Conservation (phyloP, 164 flowering plant genomes). For the Taxillus chinensis region DNA sequence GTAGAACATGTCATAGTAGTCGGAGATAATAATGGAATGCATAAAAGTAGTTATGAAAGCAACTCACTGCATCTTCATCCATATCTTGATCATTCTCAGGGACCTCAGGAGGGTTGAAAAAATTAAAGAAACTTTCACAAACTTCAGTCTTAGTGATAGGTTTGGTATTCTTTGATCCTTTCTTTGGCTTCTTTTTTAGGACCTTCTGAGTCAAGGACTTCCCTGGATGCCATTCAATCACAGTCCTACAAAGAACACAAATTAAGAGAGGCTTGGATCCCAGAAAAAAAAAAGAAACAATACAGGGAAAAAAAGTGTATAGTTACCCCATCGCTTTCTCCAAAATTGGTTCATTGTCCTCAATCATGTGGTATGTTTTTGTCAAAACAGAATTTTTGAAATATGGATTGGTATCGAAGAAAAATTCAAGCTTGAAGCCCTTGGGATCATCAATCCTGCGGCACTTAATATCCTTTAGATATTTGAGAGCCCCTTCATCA, state of each 20-base stretch:
- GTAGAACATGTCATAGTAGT: too few species aligned
- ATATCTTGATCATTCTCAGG: slow-evolving; percentile 27
- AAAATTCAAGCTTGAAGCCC: slow-evolving; percentile 48
- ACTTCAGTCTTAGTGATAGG: slow-evolving; percentile 34
- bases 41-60: not conserved
- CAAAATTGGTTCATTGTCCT: slow-evolving; percentile 36
- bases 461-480: slow-evolving; percentile 37
- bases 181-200: slow-evolving; percentile 33
- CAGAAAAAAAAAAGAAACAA: too few species aligned
- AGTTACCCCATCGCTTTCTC: slow-evolving; percentile 41
- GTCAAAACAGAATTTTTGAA: slow-evolving; percentile 33
- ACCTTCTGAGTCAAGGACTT: slow-evolving; percentile 30
- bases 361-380: slow-evolving; percentile 41
- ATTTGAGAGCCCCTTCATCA: slow-evolving; percentile 34
- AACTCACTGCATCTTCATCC: slow-evolving; percentile 28
- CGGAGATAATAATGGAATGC: not conserved
- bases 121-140: slow-evolving; percentile 41
- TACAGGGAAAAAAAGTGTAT: not conserved
- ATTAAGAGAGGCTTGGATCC: too few species aligned
- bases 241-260: slow-evolving; percentile 17
- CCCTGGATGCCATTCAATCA: slow-evolving; percentile 38
- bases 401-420: slow-evolving; percentile 34
- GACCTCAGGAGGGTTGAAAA: slow-evolving; percentile 28
- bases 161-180: slow-evolving; percentile 33
- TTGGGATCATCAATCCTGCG: slow-evolving; percentile 27